Evolutionary conservation across 805 yeast genomes (phyloP), one percentile per base, ranked within the genome.

Genomic region (Starmerella apis): DNA sequence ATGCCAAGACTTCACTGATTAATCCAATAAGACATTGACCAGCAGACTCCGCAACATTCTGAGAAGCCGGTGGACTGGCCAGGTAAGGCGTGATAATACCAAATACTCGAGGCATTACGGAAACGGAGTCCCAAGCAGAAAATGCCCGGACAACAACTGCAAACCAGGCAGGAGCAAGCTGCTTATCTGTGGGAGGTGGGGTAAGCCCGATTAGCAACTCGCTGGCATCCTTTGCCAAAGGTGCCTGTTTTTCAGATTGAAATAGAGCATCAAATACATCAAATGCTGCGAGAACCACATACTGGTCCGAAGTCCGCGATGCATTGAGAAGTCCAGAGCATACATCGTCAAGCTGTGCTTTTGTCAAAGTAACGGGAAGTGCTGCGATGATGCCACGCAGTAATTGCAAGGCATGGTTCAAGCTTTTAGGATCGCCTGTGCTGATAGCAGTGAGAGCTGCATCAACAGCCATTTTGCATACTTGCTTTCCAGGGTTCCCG

Each of bases 131-230:
- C 46, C 46, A 43, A 4, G 46, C 36, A 7, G 37, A 10, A n/a
- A 30, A 43, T 43, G 90, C 94, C 61, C 86, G 87, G 8, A 96
- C 92, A 41, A 90, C 76, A 19, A 88, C 94, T 1, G 96, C 95
- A 37, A 87, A 74, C 98, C 98, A 92, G 11, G 96, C 77, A 13
- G 94, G 95, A 2, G 90, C 86, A 57, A 92, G 73, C 64, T 86
- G 88, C 27, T 81, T 73, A 62, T 92, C 97, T 58, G 81, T 83
- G 20, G 76, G 64, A 1, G 95, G 74, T 4, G 98, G 98, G 57
- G 80, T 81, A 61, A 88, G 72, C 53, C 83, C 83, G 58, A 85
- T 76, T 39, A 92, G 78, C 41, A 84, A 76, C 58, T 76, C 72
- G 53, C 83, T 83, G 19, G 30, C 43, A 16, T 31, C 16, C 18